Evolutionary conservation across 208 protist species (phyloP), one percentile per base, ranked within the genome.

Genomic region (Leishmania turanica): DNA sequence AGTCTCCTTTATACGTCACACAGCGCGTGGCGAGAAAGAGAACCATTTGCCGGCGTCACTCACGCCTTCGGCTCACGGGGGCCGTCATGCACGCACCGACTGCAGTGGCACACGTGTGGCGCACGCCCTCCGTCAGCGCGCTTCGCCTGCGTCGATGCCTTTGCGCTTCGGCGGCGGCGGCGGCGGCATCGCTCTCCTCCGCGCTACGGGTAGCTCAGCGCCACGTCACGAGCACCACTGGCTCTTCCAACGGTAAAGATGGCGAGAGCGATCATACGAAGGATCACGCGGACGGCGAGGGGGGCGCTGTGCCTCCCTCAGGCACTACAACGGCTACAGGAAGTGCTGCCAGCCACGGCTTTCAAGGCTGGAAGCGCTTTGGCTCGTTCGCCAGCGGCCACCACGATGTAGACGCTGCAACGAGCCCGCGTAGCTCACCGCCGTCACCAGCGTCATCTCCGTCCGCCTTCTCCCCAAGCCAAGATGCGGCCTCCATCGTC

Each of bases 281-380:
- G 40, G 37, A 6, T 24, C 19, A 37, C 4, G 8, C 47, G 4
- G 27, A 21, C n/a, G 69, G 17, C 45, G 34, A 34, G 9, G 69
- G 27, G 45, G 24, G 47, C 19, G 3, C 27, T 53, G 69, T 17
- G 69, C 45, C 19, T 31, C 24, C 69, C 45, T 53, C 69, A 15
- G 54, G 3, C 40, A 1, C 62, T 21, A 47, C 40, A 60, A 56
- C 49, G 34, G 24, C 45, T 11, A n/a, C 27, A 31, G 3, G 13
- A 70, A 21, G 31, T 8, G n/a, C 42, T n/a, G 21, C 65, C 45
- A 34, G 34, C 19, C 15, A 17, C 31, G 70, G 58, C n/a, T 84
- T 84, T 31, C 40, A 80, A 65, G 81, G 81, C 0, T 84, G 81
- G 81, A 84, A 74, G 51, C 81, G 81, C 7, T 76, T 80, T 34